Evolutionary conservation across 1,284 basidiomycete species (phyloP).

Genomic region (Somion occarium): DNA sequence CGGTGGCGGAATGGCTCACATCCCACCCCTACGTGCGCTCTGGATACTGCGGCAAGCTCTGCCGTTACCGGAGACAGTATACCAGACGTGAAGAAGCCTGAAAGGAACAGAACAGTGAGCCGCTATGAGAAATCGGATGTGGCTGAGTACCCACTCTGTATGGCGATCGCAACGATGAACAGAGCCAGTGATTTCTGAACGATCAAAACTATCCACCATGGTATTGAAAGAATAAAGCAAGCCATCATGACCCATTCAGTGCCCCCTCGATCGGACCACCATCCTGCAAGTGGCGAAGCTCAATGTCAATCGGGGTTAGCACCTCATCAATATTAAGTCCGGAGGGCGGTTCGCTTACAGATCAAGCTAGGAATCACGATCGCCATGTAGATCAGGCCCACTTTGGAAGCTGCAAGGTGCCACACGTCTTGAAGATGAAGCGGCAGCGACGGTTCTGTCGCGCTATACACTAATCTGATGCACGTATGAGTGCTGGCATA

Average conservation of each 20-base stretch:
- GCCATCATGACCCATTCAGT: conserved; percentile 50
- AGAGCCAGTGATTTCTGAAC: conserved; percentile 48
- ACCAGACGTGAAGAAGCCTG: conserved; percentile 58
- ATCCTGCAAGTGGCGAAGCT: conserved; percentile 64
- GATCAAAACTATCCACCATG: conserved; percentile 63
- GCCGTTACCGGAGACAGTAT: conserved; percentile 56
- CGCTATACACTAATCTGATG: conserved; percentile 46
- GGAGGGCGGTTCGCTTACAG: too few species aligned
- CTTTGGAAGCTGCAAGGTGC: conserved; percentile 52
- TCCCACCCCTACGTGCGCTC: conserved; percentile 54
- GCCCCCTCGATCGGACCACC: conserved; percentile 57
- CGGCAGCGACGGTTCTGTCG: conserved; percentile 62
- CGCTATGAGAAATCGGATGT: not conserved
- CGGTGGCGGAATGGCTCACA: conserved; percentile 37
- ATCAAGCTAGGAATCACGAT: conserved; percentile 64
- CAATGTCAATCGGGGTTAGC: not conserved
- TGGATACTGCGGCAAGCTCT: conserved; percentile 57
- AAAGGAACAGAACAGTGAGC: conserved; percentile 6
- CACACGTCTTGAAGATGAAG: conserved; percentile 60
- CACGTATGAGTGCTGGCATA: not conserved
- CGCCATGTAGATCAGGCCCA: conserved; percentile 70
- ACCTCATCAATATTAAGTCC: not conserved
- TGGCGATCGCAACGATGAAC: conserved; percentile 57
- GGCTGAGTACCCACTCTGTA: conserved; percentile 40
- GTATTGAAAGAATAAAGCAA: conserved; percentile 50